These are phyloP conservation scores for Tulasnella sp. DNA, from an alignment of 768 basidiomycete species.

Conservation along the genomic window DNA sequence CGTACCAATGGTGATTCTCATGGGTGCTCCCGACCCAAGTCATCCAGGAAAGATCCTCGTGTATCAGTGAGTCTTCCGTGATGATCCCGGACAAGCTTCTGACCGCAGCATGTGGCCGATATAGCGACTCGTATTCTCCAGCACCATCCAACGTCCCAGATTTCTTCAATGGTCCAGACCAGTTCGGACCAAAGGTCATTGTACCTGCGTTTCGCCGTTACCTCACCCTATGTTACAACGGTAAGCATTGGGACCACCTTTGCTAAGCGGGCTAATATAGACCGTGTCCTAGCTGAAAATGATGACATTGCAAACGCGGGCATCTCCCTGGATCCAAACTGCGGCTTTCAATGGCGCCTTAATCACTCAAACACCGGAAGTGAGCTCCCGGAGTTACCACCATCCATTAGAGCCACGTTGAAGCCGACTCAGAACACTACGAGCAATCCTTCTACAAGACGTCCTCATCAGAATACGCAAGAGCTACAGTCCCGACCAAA, in stretches of 20 bases:
- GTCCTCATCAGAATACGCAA: too few relatives aligned
- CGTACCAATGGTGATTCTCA: neutral
- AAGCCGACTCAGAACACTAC: too few relatives aligned
- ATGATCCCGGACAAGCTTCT: neutral
- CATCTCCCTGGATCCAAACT: neutral
- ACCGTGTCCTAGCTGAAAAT: neutral
- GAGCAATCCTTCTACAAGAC: too few relatives aligned
- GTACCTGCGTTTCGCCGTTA: neutral
- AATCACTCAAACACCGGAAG: too few relatives aligned
- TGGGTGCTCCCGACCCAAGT: neutral
- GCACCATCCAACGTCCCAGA: neutral
- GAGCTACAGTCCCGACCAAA: too few relatives aligned
- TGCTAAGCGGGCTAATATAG: neutral
- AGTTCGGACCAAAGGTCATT: neutral
- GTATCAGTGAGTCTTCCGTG: neutral
- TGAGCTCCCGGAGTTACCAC: too few relatives aligned
- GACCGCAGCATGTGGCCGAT: neutral
- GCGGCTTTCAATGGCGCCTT: too few relatives aligned
- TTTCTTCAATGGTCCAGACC: neutral
- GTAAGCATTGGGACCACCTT: too few relatives aligned
- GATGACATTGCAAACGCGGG: neutral
- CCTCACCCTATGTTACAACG: too few relatives aligned
- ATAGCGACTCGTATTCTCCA: neutral
- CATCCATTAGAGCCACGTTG: too few relatives aligned
- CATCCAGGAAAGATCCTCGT: neutral